A percentile compares a stretch with the other conserved stretches of the same genome.
phyloP scores from a whole-genome alignment of 257 asterid species.

The Solanum lignicaule region DNA sequence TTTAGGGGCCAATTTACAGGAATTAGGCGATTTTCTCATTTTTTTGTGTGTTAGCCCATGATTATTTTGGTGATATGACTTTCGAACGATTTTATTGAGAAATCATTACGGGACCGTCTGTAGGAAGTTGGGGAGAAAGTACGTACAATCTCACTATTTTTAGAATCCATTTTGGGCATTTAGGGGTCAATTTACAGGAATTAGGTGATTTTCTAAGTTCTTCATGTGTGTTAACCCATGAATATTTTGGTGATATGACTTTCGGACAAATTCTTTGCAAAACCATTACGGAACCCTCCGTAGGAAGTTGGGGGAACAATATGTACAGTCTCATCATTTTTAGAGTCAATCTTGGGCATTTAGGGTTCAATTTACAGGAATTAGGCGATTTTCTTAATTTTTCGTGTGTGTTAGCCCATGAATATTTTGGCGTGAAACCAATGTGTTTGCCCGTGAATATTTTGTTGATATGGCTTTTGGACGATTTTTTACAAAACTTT shows the following conservation, averaged over 20 bases:
- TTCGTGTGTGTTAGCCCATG: too few relatives aligned
- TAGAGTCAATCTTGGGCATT: too few relatives aligned
- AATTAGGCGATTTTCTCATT: neutral
- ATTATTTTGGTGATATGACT: neutral
- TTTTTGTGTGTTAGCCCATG: neutral
- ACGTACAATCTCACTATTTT: neutral
- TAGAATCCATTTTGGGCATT: neutral
- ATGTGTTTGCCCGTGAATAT: too few relatives aligned
- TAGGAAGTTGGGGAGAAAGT: neutral
- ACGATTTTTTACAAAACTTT: too few relatives aligned
- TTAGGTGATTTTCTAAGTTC: neutral
- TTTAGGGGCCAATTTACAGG: neutral
- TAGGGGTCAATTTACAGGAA: neutral
- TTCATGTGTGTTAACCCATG: neutral
- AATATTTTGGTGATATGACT: neutral
- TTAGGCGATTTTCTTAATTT: too few relatives aligned
- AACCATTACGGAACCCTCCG: neutral
- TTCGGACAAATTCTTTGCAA: too few relatives aligned
- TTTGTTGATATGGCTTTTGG: too few relatives aligned
- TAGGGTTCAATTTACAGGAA: too few relatives aligned
- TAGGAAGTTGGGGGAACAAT: neutral
- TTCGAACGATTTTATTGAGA: too few relatives aligned
- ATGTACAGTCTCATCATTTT: neutral
- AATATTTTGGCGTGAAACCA: too few relatives aligned
- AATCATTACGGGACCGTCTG: neutral